phyloP scores from a whole-genome alignment of 1,139 yeast genomes.

The Blastobotrys elegans region DNA sequence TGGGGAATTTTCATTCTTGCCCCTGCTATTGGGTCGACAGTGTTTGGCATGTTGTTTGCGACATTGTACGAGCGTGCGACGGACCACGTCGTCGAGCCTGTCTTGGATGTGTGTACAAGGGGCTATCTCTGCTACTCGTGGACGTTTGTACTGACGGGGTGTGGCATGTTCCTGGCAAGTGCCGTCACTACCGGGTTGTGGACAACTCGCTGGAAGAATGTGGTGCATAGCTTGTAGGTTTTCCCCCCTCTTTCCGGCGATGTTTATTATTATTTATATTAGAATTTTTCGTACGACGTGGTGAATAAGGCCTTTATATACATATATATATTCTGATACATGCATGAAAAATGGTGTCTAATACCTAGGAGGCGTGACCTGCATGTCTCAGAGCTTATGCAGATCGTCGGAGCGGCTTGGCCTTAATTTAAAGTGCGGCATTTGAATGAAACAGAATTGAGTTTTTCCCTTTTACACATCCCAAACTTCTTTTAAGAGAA shows the following conservation, averaged over 20 bases:
- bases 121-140: constrained; percentile 27
- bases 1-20: constrained; percentile 92
- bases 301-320: too few species aligned
- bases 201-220: constrained; percentile 11
- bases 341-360: too few species aligned
- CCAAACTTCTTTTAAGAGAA: too few species aligned
- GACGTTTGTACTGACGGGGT: constrained; percentile 25
- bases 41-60: constrained; percentile 72
- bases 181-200: constrained; percentile 11
- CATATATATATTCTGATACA: neutral
- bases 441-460: too few species aligned
- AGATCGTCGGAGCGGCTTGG: too few species aligned
- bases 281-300: too few species aligned
- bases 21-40: constrained; percentile 79
- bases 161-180: constrained; percentile 22
- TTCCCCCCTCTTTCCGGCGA: neutral
- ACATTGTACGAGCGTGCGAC: constrained; percentile 45
- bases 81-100: constrained; percentile 2
- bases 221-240: constrained; percentile 3
- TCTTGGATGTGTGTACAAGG: constrained; percentile 12
- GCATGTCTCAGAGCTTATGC: too few species aligned
- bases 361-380: too few species aligned
- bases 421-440: too few species aligned
- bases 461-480: too few species aligned
- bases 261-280: too few species aligned